Evolutionary conservation across 208 protist species (phyloP).

Genomic region (Wallacemonas sp.): DNA sequence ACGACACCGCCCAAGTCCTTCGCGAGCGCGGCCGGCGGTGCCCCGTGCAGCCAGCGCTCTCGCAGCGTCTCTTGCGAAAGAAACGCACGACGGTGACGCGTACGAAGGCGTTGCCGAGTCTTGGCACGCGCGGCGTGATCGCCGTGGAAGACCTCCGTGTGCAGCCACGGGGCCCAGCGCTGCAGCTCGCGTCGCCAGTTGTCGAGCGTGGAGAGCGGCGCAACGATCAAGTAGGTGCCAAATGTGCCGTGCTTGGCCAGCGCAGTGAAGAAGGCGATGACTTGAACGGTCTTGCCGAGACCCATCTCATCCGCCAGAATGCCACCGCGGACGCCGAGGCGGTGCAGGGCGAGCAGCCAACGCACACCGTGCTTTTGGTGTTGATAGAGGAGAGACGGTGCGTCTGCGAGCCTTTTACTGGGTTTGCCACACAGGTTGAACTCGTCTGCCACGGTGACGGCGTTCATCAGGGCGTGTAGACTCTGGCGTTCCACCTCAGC

Average conservation of each 20-base stretch:
- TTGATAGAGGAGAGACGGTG: slow-evolving; percentile 55
- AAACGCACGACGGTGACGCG: slow-evolving; percentile 40
- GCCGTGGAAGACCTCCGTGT: slow-evolving; percentile 69
- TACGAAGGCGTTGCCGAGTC: slow-evolving; percentile 52
- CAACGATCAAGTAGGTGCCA: slow-evolving; percentile 89
- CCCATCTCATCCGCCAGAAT: slow-evolving; percentile 97
- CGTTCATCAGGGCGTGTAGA: neutral
- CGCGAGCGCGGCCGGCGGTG: slow-evolving; percentile 19
- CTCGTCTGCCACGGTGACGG: neutral
- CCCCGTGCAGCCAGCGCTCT: slow-evolving; percentile 32
- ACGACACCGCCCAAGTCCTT: slow-evolving; percentile 54
- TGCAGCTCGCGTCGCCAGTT: slow-evolving; percentile 91
- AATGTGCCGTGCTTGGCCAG: slow-evolving; percentile 64
- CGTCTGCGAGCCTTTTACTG: neutral
- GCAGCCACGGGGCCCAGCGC: slow-evolving; percentile 83
- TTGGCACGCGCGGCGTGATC: slow-evolving; percentile 23
- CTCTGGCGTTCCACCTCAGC: slow-evolving; percentile 3
- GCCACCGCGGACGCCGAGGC: slow-evolving; percentile 68
- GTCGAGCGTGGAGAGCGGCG: slow-evolving; percentile 88
- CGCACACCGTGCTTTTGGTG: slow-evolving; percentile 92
- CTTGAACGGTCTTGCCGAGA: slow-evolving; percentile 97
- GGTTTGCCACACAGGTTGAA: neutral
- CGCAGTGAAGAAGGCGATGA: slow-evolving; percentile 84
- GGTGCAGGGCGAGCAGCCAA: slow-evolving; percentile 96
- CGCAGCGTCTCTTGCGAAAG: slow-evolving; percentile 41